phyloP scores from a whole-genome alignment of 2,329 filamentous ascomycete species.

The Tolypocladium nubicola region DNA sequence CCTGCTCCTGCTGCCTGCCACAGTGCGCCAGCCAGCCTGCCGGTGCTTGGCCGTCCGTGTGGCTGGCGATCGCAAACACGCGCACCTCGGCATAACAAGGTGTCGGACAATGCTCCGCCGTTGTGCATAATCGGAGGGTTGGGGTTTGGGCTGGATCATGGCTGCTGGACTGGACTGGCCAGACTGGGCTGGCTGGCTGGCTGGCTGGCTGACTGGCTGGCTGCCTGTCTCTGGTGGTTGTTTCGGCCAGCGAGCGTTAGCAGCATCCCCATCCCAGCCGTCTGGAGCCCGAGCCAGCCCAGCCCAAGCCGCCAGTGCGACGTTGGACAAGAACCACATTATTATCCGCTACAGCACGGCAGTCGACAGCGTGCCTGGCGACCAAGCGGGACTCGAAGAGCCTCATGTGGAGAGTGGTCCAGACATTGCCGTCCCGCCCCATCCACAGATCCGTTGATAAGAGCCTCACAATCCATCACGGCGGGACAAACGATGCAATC shows the following conservation, averaged over 20 bases:
- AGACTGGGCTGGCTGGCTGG: neutral
- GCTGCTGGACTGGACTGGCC: neutral
- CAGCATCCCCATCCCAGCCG: neutral
- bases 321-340: conserved; percentile 5
- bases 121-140: conserved; percentile 6
- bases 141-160: neutral
- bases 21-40: neutral
- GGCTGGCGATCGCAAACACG: conserved; percentile 1
- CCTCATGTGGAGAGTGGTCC: conserved; percentile 11
- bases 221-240: neutral
- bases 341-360: conserved; percentile 5
- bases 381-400: conserved; percentile 9
- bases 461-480: conserved; percentile 3
- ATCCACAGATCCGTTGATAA: conserved; percentile 3
- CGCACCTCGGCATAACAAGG: neutral
- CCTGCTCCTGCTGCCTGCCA: neutral
- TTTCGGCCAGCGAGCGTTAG: neutral
- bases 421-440: conserved; percentile 7
- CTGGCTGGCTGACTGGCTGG: neutral
- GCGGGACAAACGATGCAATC: neutral
- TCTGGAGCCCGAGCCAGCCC: neutral
- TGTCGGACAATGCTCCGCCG: conserved; percentile 1
- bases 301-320: conserved; percentile 2
- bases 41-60: neutral
- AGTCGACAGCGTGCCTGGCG: conserved; percentile 7